Percentiles rank a stretch among this genome's conserved stretches.
These are phyloP conservation scores for Microcyclospora pomicola DNA, from an alignment of 2,329 filamentous ascomycete genomes.

Conservation along the genomic window DNA sequence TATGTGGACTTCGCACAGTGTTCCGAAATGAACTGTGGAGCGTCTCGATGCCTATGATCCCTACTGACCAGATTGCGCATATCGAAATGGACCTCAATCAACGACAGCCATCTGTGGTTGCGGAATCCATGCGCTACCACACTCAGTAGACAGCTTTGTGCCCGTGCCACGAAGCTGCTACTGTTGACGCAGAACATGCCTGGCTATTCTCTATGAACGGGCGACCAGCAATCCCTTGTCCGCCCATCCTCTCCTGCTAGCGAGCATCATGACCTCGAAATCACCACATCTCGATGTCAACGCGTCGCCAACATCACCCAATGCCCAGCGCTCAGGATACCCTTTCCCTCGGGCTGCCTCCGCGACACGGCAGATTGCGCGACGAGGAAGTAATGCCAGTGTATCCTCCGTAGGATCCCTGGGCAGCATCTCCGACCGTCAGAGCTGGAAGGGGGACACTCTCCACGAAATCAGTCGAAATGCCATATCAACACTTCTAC, in stretches of 20 bases:
- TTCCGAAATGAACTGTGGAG: too few relatives aligned
- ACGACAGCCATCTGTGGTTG: too few relatives aligned
- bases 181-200: conserved; percentile 1
- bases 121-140: too few relatives aligned
- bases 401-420: conserved; percentile 62
- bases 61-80: too few relatives aligned
- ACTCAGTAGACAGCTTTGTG: conserved; percentile 2
- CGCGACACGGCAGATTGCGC: conserved; percentile 32
- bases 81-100: too few relatives aligned
- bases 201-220: neutral
- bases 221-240: too few relatives aligned
- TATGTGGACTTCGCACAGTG: too few relatives aligned
- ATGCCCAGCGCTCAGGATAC: conserved; percentile 31
- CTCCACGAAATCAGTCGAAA: conserved; percentile 70
- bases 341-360: conserved; percentile 38
- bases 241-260: too few relatives aligned
- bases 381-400: conserved; percentile 72
- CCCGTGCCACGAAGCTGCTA: conserved; percentile 2
- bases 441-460: conserved; percentile 43
- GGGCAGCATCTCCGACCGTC: conserved; percentile 66
- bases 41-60: too few relatives aligned
- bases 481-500: conserved; percentile 88
- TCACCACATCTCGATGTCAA: conserved; percentile 48
- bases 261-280: conserved; percentile 16
- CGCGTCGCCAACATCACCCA: conserved; percentile 30